Conservation (phyloP, 2,329 filamentous ascomycete species). For the Paecilomyces sp. region DNA sequence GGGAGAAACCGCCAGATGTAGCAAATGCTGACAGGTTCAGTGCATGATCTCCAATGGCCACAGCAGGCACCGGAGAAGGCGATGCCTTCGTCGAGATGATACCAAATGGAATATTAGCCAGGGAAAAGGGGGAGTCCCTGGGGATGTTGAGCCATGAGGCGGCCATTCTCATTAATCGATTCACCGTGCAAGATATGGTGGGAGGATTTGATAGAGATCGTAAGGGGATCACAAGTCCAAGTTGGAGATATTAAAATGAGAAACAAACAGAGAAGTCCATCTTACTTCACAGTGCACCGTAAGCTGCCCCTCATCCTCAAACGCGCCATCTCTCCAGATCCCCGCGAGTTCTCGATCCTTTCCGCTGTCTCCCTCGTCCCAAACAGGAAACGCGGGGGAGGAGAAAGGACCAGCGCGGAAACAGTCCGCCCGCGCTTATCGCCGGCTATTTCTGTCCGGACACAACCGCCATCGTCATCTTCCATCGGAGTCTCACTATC, state of each 20-base stretch:
- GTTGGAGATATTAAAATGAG: background rate
- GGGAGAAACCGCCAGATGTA: constrained; percentile 51
- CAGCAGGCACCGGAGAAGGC: constrained; percentile 54
- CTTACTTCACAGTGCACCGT: background rate
- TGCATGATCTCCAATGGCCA: constrained; percentile 66
- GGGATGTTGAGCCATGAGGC: constrained; percentile 56
- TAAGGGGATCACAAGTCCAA: background rate
- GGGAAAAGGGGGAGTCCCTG: constrained; percentile 59
- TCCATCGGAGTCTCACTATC: background rate
- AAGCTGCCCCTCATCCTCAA: background rate
- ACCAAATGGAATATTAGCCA: constrained; percentile 77
- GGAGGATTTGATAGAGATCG: background rate
- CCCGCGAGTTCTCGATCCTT: background rate
- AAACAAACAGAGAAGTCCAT: background rate
- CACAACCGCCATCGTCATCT: background rate
- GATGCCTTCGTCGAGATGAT: constrained; percentile 62
- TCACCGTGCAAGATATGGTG: background rate
- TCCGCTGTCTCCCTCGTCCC: background rate
- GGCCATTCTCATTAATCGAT: constrained; percentile 21
- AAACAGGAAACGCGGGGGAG: background rate
- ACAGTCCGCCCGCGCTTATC: constrained; percentile 8
- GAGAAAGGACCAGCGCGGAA: background rate
- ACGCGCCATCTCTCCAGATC: background rate
- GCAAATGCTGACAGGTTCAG: constrained; percentile 62
- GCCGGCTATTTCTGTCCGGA: constrained; percentile 7